Evolutionary conservation across 331 rosid species (phyloP).

Genomic region (Rhamnella rubrinervis): DNA sequence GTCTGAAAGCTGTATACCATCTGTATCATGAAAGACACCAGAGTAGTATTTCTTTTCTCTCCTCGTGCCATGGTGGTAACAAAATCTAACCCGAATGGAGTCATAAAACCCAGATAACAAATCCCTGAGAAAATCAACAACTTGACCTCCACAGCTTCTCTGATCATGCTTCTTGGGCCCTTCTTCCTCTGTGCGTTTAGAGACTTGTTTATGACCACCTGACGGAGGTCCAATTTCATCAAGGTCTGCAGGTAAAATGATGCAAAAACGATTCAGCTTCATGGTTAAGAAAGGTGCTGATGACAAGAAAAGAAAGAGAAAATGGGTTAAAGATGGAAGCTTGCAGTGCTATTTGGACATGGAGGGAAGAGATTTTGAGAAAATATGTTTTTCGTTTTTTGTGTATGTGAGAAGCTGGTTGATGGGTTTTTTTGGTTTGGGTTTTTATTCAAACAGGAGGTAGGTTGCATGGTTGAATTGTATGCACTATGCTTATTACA

Average conservation of each 20-base stretch:
- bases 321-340: background rate
- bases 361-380: constrained; percentile 20
- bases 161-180: constrained; percentile 15
- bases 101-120: constrained; percentile 37
- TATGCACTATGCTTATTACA: constrained; percentile 6
- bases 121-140: constrained; percentile 42
- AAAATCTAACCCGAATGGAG: constrained; percentile 27
- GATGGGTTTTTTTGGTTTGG: constrained; percentile 8
- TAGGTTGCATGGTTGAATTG: constrained; percentile 61
- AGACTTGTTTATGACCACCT: constrained; percentile 17
- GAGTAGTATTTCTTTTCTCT: constrained; percentile 17
- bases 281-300: constrained; percentile 23
- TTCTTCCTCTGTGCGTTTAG: constrained; percentile 28
- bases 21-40: constrained; percentile 59
- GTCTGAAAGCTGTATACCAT: constrained; percentile 58
- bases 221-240: constrained; percentile 37
- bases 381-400: background rate
- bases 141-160: constrained; percentile 42
- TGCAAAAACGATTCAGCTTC: constrained; percentile 58
- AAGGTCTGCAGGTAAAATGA: constrained; percentile 56
- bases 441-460: constrained; percentile 38
- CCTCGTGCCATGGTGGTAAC: constrained; percentile 23
- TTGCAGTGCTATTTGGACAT: constrained; percentile 28
- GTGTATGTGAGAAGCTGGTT: constrained; percentile 7
- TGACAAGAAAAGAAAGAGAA: too few species aligned